Percentiles rank a stretch among this genome's conserved stretches.
Conservation (phyloP, 1,284 basidiomycete species). For the Porodaedalea pini region DNA sequence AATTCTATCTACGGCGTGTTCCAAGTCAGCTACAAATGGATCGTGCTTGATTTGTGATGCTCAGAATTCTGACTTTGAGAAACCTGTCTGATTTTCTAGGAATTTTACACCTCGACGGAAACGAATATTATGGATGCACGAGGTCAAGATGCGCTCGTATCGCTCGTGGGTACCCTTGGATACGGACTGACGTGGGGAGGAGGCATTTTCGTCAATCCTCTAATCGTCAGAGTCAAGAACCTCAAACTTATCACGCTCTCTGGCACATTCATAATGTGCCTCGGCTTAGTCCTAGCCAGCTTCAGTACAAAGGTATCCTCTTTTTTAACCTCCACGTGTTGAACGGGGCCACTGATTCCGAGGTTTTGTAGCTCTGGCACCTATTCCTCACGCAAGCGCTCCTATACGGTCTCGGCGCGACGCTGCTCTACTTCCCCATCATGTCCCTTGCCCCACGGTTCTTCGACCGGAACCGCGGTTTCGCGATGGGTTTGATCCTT, state of each 20-base stretch:
- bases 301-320: slow-evolving; percentile 34
- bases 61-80: background rate
- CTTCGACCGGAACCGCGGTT: slow-evolving; percentile 43
- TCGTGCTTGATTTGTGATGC: background rate
- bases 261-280: slow-evolving; percentile 40
- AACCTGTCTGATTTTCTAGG: slow-evolving; percentile 27
- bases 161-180: slow-evolving; percentile 42
- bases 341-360: background rate
- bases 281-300: slow-evolving; percentile 40
- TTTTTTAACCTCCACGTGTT: background rate
- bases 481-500: slow-evolving; percentile 44
- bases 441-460: slow-evolving; percentile 42
- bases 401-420: slow-evolving; percentile 42
- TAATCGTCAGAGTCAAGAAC: slow-evolving; percentile 36
- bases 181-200: slow-evolving; percentile 47
- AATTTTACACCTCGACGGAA: slow-evolving; percentile 40
- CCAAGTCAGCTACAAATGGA: too few relatives aligned
- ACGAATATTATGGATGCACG: slow-evolving; percentile 36
- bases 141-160: slow-evolving; percentile 40
- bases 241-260: slow-evolving; percentile 36
- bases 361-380: slow-evolving; percentile 38
- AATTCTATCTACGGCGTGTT: slow-evolving; percentile 39
- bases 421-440: slow-evolving; percentile 43
- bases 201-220: slow-evolving; percentile 41
- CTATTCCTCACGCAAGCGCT: slow-evolving; percentile 42